Evolutionary conservation across 495 filamentous ascomycete species (phyloP).

Genomic region (Antarctomyces pellizariae): DNA sequence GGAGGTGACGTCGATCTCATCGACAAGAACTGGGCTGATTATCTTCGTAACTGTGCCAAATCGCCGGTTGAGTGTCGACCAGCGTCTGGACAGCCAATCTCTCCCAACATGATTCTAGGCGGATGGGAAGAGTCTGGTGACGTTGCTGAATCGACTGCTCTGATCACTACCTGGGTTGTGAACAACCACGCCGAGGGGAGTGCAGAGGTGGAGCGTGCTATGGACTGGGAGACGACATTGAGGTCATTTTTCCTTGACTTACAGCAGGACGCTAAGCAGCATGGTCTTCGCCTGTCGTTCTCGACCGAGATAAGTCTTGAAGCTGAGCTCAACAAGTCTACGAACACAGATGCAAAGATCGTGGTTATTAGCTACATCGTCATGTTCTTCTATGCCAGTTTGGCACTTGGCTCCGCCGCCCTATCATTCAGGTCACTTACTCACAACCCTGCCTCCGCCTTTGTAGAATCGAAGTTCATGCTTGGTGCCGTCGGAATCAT

Average conservation of each 20-base stretch:
- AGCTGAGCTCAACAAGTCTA: conserved; percentile 83
- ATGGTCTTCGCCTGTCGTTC: conserved; percentile 72
- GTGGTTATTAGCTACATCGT: conserved; percentile 92
- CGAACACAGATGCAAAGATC: conserved; percentile 94
- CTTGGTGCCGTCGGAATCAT: conserved; percentile 77
- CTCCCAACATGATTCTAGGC: conserved; percentile 66
- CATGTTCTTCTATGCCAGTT: conserved; percentile 92
- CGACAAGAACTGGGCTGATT: conserved; percentile 40
- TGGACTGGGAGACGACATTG: conserved; percentile 73
- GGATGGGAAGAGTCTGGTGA: conserved; percentile 44
- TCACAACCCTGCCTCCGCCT: conserved; percentile 51
- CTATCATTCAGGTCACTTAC: conserved; percentile 50
- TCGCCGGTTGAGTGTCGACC: conserved; percentile 70
- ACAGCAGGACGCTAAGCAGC: conserved; percentile 55
- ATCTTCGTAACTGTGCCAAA: conserved; percentile 44
- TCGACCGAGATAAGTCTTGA: conserved; percentile 85
- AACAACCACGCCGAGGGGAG: conserved; percentile 64
- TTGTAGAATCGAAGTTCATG: conserved; percentile 90
- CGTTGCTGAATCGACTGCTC: conserved; percentile 49
- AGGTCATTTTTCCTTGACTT: conserved; percentile 42
- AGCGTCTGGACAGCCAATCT: conserved; percentile 63
- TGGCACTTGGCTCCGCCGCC: conserved; percentile 74
- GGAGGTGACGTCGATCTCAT: conserved; percentile 36
- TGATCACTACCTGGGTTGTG: conserved; percentile 90
- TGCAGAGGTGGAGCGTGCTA: conserved; percentile 39